Evolutionary conservation across 129 eudicot species (phyloP).

Genomic region (Logfia minima): DNA sequence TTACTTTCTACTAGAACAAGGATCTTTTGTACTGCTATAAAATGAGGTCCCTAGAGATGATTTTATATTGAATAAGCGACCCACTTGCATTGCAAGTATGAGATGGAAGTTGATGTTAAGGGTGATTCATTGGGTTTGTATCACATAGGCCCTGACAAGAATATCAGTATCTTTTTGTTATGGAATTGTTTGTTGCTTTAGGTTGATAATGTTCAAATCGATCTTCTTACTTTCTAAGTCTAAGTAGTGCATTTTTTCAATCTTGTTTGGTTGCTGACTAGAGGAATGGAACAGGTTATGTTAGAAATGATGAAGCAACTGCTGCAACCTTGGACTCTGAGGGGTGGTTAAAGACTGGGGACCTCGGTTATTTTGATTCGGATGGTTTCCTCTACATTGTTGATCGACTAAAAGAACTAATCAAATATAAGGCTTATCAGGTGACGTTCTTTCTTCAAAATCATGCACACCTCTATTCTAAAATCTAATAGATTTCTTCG

Average conservation of each 20-base stretch:
- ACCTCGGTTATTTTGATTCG: slow-evolving; percentile 71
- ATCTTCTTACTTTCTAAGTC: not conserved
- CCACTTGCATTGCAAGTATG: not conserved
- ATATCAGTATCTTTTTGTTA: not conserved
- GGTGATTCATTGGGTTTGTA: not conserved
- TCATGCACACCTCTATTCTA: not conserved
- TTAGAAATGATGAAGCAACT: slow-evolving; percentile 70
- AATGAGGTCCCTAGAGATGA: not conserved
- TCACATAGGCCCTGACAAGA: not conserved
- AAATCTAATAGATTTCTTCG: not conserved
- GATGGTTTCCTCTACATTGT: slow-evolving; percentile 78
- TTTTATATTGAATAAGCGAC: not conserved
- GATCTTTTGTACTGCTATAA: not conserved
- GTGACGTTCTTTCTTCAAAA: slow-evolving; percentile 34
- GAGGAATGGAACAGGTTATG: slow-evolving; percentile 59
- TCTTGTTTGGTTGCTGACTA: not conserved
- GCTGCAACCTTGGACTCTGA: slow-evolving; percentile 69
- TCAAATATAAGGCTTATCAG: slow-evolving; percentile 94
- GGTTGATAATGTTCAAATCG: not conserved
- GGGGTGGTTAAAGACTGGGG: slow-evolving; percentile 95
- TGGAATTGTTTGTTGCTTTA: not conserved
- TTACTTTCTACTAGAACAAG: too few relatives aligned
- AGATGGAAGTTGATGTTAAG: not conserved
- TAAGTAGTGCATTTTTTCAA: not conserved
- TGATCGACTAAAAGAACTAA: slow-evolving; percentile 82